Conservation (phyloP, 2,329 filamentous ascomycete species). For the Pseudocercospora cruenta region DNA sequence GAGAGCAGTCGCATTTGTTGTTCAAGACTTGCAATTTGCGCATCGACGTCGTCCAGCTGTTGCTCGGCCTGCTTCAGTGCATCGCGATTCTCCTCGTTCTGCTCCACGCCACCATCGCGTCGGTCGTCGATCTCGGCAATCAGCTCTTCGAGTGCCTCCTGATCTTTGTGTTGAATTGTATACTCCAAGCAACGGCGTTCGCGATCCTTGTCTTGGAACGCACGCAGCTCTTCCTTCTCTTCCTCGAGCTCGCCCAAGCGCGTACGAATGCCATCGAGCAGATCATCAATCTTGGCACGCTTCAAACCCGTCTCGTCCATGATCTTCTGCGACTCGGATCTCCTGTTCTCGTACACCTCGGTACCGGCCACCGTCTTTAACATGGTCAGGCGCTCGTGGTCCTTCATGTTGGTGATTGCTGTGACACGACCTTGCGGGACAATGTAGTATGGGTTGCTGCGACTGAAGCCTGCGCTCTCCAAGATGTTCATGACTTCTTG, state of each 20-base stretch:
- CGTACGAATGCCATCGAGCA: constrained; percentile 89
- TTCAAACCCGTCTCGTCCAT: constrained; percentile 97
- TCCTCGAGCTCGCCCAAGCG: constrained; percentile 88
- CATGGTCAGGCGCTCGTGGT: constrained; percentile 83
- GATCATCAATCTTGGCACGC: constrained; percentile 88
- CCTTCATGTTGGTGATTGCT: constrained; percentile 97
- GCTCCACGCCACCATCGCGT: constrained; percentile 74
- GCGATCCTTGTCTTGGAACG: constrained; percentile 91
- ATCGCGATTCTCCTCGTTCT: constrained; percentile 44
- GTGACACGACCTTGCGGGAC: constrained; percentile 97
- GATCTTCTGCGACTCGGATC: constrained; percentile 90
- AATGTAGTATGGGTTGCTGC: constrained; percentile 98
- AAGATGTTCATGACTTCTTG: constrained; percentile 92
- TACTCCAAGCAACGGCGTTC: constrained; percentile 92
- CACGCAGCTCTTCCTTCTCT: constrained; percentile 93
- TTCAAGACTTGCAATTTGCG: constrained; percentile 76
- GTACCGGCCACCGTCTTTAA: constrained; percentile 98
- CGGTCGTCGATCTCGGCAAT: constrained; percentile 82
- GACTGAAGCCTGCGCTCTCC: constrained; percentile 93
- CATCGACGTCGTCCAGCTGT: constrained; percentile 77
- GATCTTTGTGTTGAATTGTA: constrained; percentile 88
- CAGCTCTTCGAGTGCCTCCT: constrained; percentile 74
- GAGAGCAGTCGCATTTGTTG: constrained; percentile 82
- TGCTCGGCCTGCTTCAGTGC: constrained; percentile 74
- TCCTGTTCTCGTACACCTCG: constrained; percentile 91